Conservation (phyloP, 768 basidiomycete genomes). For the Serendipita sp. region DNA sequence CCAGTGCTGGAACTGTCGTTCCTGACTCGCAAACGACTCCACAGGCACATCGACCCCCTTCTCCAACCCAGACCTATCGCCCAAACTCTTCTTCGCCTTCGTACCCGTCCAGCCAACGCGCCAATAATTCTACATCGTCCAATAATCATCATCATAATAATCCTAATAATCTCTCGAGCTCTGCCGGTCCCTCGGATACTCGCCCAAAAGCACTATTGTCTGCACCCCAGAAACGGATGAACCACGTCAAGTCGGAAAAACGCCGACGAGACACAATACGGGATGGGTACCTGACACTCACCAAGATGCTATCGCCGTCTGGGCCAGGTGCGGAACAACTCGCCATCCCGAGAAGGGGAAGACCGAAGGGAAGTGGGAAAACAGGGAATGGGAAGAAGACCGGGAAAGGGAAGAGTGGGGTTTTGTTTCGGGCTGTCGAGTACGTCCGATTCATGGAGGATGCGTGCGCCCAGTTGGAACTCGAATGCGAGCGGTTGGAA, state of each 20-base stretch:
- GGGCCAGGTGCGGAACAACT: conserved; percentile 31
- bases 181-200: too few relatives aligned
- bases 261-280: conserved; percentile 85
- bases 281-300: conserved; percentile 77
- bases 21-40: not conserved
- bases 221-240: conserved; percentile 73
- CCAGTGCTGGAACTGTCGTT: not conserved
- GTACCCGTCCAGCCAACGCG: too few relatives aligned
- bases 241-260: conserved; percentile 92
- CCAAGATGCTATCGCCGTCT: conserved; percentile 64
- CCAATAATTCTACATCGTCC: too few relatives aligned
- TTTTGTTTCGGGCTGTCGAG: conserved; percentile 73
- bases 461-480: conserved; percentile 50
- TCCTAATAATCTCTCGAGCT: too few relatives aligned
- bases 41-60: not conserved
- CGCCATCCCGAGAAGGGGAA: conserved; percentile 53
- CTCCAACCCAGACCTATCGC: not conserved
- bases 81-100: too few relatives aligned
- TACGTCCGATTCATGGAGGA: conserved; percentile 81
- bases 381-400: conserved; percentile 34
- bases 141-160: too few relatives aligned
- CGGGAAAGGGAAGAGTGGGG: conserved; percentile 79
- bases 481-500: conserved; percentile 55
- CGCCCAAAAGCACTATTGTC: conserved; percentile 54
- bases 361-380: conserved; percentile 60